Evolutionary conservation across 2,329 filamentous ascomycete genomes (phyloP), one percentile per base, ranked within the genome.

Genomic region (Colletotrichum agaves): DNA sequence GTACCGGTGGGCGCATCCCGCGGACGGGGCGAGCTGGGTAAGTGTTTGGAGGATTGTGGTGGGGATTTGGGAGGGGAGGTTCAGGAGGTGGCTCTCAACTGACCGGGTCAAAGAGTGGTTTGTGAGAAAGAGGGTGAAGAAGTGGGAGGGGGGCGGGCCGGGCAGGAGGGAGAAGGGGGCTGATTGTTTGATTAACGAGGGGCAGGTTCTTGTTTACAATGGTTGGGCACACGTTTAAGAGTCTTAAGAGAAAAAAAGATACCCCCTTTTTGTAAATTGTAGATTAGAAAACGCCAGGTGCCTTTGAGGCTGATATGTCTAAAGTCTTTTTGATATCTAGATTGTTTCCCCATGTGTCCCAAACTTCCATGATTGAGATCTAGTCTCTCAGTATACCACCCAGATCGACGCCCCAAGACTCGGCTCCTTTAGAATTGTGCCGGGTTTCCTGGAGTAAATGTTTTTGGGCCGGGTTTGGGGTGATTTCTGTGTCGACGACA

Each of bases 51-150:
- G 84, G 52, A 83, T 87, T 47, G 74, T 89, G 23, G 72, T 75
- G 5, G 89, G 88, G 0, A 72, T 86, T 5, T 93, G 90, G 90
- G 75, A 76, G 66, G 90, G 89, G 75, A 80, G 89, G 13, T 41
- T 87, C 2, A 77, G 77, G 63, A 79, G 88, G 4, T 84, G 85
- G 78, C 53, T 57, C 53, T 73, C 70, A 71, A 76, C 65, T 67
- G 71, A 63, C 64, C 72, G 52, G 63, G 69, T 67, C 31, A 69
- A 57, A 12, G 75, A 72, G 11, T 76, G 75, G 71, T 75, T 75
- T 49, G 77, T 85, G 8, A 73, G 75, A 7, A 75, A 73, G 21
- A 81, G 83, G 74, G 71, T 82, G 46, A 67, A 71, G 17, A 73
- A 73, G 17, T 84, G 82, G 78, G 74, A 80, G 66, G 77, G 73